These are phyloP conservation scores for Trichoderma sp. DNA, from an alignment of 2,329 filamentous ascomycete genomes.

Conservation along the genomic window DNA sequence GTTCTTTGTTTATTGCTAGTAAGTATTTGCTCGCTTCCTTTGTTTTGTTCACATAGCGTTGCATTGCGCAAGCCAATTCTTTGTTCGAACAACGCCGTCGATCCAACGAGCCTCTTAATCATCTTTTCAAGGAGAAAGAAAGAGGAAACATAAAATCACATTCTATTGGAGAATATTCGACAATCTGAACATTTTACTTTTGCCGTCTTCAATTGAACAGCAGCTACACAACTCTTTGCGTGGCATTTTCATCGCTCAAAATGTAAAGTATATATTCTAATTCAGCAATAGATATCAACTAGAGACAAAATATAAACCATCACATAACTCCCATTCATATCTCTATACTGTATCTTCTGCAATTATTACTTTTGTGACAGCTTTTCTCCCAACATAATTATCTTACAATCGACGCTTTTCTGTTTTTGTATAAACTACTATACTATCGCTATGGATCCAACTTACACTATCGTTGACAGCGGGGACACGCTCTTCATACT, in stretches of 20 bases:
- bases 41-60: not conserved
- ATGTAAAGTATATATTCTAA: not conserved
- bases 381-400: not conserved
- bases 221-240: not conserved
- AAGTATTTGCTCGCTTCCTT: too few species aligned
- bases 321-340: not conserved
- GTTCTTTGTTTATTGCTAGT: too few species aligned
- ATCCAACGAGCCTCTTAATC: not conserved
- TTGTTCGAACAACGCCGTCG: not conserved
- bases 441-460: not conserved
- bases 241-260: not conserved
- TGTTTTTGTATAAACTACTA: not conserved
- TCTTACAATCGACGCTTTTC: not conserved
- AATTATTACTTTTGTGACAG: not conserved
- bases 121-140: not conserved
- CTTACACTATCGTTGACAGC: not conserved
- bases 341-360: not conserved
- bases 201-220: not conserved
- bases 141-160: rapidly evolving
- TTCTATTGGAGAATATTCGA: not conserved
- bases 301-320: not conserved
- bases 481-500: slow-evolving; percentile 24
- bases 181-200: not conserved
- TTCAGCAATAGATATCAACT: not conserved
- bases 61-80: not conserved